Conservation (phyloP, 2,329 filamentous ascomycete genomes). For the Xylariaceae sp. region DNA sequence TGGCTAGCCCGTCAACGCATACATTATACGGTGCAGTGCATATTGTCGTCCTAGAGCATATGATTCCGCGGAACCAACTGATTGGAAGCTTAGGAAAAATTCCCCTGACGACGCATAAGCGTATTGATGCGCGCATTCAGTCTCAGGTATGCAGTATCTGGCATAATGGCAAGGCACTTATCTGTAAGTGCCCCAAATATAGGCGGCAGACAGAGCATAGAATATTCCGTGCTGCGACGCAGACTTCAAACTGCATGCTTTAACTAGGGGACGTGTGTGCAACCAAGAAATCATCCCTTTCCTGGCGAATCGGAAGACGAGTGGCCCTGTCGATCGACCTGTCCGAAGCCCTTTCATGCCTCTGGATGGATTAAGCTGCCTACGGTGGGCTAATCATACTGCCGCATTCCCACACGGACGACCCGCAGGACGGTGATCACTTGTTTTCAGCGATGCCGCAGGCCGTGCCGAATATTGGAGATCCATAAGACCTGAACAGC, state of each 20-base stretch:
- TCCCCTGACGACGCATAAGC: neutral
- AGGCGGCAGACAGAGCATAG: neutral
- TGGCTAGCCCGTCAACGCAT: neutral
- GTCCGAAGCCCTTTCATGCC: constrained; percentile 7
- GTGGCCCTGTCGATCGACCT: constrained; percentile 19
- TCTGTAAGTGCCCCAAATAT: neutral
- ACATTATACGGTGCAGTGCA: neutral
- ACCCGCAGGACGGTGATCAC: too few species aligned
- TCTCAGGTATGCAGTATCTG: neutral
- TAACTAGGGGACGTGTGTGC: neutral
- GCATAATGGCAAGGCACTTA: neutral
- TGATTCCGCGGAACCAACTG: neutral
- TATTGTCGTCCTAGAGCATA: neutral
- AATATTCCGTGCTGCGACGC: neutral
- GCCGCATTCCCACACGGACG: neutral
- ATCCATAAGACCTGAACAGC: neutral
- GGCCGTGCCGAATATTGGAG: too few species aligned
- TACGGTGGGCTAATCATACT: neutral
- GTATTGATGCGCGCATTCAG: neutral
- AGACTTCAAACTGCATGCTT: neutral
- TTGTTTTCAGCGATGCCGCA: too few species aligned
- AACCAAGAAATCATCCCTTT: neutral
- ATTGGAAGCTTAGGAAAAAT: neutral
- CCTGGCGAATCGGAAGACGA: constrained; percentile 18
- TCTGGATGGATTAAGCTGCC: constrained; percentile 6